Evolutionary conservation across 257 asterid genomes (phyloP), one percentile per base, ranked within the genome.

Genomic region (Solanum megistacrolobum): DNA sequence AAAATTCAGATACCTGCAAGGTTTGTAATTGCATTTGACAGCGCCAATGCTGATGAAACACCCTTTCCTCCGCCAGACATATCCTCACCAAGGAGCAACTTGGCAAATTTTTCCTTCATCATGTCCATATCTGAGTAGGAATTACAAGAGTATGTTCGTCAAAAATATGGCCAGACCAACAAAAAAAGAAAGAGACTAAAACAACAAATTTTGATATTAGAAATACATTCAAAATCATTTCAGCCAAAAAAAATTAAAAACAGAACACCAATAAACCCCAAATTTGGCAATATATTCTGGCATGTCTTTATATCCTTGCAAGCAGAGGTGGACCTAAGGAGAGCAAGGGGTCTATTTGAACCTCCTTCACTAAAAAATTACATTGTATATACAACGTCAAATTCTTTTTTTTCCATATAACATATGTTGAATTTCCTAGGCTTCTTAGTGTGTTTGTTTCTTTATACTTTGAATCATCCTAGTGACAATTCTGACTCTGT

Each of bases 21-120:
- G 87, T 96, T 96, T 76, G 99, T 96, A 58, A 96, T 91, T 73
- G 99, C 99, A 92, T 96, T 96, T 16, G 99, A 96, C 88, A 96
- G 83, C 7, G 99, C 99, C 90, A 94, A 89, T 75, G 98, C 99
- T 6, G 98, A 96, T 88, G 98, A 93, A 89, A 95, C 98, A 68
- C 99, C 99, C 90, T 95, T 95, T 55, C 99, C 99, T 74, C 98
- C 98, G 25, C 99, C 99, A 36, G 99, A 96, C 99, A 96, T 96
- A 88, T 95, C 98, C 94, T 96, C 99, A 5, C 98, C 99, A 29
- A 95, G 91, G 29, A 95, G 96, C 95, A 96, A 90, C 93, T 96
- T 96, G 66, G 98, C 92, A 89, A 94, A 96, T 83, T 89, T 96
- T 87, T 96, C 98, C 95, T 96, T 96, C 98, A 96, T 93, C 91